Base-by-base conservation (phyloP, 139 green algal genomes). In the Chlorella sp. region DNA sequence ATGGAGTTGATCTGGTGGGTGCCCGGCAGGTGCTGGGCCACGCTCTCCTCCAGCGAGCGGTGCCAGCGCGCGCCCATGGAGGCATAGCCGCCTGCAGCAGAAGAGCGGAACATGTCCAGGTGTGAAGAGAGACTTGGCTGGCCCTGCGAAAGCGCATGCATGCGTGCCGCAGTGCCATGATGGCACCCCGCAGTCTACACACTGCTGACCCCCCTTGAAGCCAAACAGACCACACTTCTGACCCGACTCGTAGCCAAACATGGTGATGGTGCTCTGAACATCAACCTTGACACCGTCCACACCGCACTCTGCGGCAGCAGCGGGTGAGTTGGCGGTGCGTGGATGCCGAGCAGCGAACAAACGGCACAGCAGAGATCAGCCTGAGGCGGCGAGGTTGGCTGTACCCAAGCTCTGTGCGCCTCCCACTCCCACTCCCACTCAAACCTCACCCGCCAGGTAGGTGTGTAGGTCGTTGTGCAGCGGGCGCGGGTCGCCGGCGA, bases 1-100 rank as follows among this genome's bases (percentile, higher is more conserved):
- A 99, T 99, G 95, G 95, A 99, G 90, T 98, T 98, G 89, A 99
- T 99, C 84, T 90, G 85, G 83, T 96, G 92, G 89, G 97, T 98
- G 76, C 91, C 90, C 3, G 90, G 88, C 85, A 99, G 99, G 91
- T 98, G 87, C 20, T 65, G 56, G 30, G 81, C 73, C 13, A 97
- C 89, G 75, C 87, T 95, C 44, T 82, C 72, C 90, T 99, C 95
- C 86, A 97, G 87, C 0, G 91, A 91, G 2, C 43, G 64, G 64
- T 98, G 94, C 82, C 92, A 95, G 43, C 73, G 36, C 8, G 78
- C 67, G 1, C 90, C 82, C 14, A 94, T 80, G n/a, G 88, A 85
- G 26, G 96, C 84, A 0, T 94, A 91, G 3, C 95, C 95, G 19
- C 93, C 93, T 68, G 91, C 34, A 34, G 36, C 69, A 75, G 8